Evolutionary conservation across 129 eudicot species (phyloP).

Genomic region (Heracleum sosnowskyi): DNA sequence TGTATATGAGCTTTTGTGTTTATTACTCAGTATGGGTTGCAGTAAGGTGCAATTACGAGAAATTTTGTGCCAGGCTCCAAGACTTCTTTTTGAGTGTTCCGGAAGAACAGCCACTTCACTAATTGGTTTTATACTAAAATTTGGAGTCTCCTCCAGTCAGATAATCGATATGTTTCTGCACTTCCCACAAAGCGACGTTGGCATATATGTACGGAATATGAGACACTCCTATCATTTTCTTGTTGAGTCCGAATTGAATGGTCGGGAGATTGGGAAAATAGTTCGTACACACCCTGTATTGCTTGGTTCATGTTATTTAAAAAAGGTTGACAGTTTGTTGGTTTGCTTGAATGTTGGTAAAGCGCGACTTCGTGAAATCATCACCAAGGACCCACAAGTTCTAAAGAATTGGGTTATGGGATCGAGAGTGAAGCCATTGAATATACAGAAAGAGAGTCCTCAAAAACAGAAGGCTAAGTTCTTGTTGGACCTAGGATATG

Average conservation of each 20-base stretch:
- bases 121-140: slow-evolving; percentile 46
- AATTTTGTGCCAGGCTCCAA: slow-evolving; percentile 34
- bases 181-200: slow-evolving; percentile 34
- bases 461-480: slow-evolving; percentile 41
- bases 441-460: slow-evolving; percentile 14
- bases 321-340: slow-evolving; percentile 34
- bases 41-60: slow-evolving; percentile 30
- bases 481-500: slow-evolving; percentile 47
- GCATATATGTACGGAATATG: slow-evolving; percentile 36
- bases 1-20: slow-evolving; percentile 36
- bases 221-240: slow-evolving; percentile 41
- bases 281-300: slow-evolving; percentile 34
- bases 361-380: slow-evolving; percentile 42
- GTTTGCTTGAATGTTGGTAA: slow-evolving; percentile 37
- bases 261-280: slow-evolving; percentile 35
- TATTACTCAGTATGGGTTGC: slow-evolving; percentile 37
- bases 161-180: slow-evolving; percentile 35
- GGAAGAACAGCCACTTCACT: slow-evolving; percentile 38
- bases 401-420: slow-evolving; percentile 52
- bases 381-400: slow-evolving; percentile 54
- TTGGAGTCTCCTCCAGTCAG: slow-evolving; percentile 44
- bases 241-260: slow-evolving; percentile 49
- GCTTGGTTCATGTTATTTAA: slow-evolving; percentile 57
- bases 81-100: slow-evolving; percentile 36
- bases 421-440: slow-evolving; percentile 24